These are phyloP conservation scores for Maudiozyma bulderi DNA, from an alignment of 805 yeast genomes.

Conservation along the genomic window DNA sequence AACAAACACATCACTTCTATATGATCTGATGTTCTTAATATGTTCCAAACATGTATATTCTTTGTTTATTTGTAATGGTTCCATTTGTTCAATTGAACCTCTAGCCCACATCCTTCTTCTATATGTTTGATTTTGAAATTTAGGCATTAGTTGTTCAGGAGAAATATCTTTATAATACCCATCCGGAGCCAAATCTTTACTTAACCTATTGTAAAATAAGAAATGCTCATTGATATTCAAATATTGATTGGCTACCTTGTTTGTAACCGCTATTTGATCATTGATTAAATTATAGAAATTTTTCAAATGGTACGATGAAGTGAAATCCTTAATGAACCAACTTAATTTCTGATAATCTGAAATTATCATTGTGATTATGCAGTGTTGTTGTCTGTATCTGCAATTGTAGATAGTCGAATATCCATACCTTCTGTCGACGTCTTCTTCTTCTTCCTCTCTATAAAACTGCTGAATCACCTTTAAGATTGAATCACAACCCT, in stretches of 20 bases:
- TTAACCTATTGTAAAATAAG: slow-evolving; percentile 54
- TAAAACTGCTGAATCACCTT: no score
- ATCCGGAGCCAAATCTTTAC: slow-evolving; percentile 45
- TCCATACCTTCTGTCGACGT: not conserved
- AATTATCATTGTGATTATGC: not conserved
- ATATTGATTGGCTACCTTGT: not conserved
- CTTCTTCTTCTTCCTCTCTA: not conserved
- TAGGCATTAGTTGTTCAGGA: slow-evolving; percentile 32
- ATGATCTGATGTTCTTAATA: slow-evolving; percentile 33
- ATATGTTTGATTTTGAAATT: slow-evolving; percentile 23
- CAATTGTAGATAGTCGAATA: not conserved
- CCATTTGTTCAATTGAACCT: slow-evolving; percentile 45
- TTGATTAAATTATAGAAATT: not conserved
- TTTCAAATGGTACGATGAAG: not conserved
- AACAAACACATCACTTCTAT: slow-evolving; percentile 38
- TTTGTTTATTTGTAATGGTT: slow-evolving; percentile 31
- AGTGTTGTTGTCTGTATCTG: not conserved
- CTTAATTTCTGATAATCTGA: not conserved
- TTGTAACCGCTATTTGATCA: not conserved
- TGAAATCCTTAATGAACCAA: not conserved
- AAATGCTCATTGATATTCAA: slow-evolving; percentile 48
- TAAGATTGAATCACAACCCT: no score
- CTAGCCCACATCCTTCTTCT: slow-evolving; percentile 71
- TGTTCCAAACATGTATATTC: slow-evolving; percentile 44
- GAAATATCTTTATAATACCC: slow-evolving; percentile 79